A percentile compares a stretch with the other conserved stretches of the same genome.
Conservation (phyloP, 768 basidiomycete genomes). For the Hydnomerulius pinastri region DNA sequence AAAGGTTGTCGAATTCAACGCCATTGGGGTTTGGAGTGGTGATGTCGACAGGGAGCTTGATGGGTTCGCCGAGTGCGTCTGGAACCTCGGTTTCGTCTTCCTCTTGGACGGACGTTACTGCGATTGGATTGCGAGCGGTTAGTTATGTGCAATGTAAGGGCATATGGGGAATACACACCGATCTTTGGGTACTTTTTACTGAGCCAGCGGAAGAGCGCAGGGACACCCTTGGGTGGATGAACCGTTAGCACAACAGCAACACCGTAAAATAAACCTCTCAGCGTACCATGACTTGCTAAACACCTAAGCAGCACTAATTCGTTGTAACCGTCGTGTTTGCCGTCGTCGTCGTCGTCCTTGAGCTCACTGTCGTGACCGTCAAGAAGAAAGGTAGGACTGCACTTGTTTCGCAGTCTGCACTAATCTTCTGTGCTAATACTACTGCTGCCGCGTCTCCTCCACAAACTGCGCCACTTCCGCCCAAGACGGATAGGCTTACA, state of each 20-base stretch:
- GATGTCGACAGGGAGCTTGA: slow-evolving; percentile 79
- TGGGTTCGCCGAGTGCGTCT: slow-evolving; percentile 63
- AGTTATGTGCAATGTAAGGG: not conserved
- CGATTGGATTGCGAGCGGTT: not conserved
- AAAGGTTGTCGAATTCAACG: slow-evolving; percentile 92
- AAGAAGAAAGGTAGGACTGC: too few species aligned
- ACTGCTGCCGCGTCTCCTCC: too few species aligned
- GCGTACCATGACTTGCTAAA: slow-evolving; percentile 22
- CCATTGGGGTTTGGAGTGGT: slow-evolving; percentile 90
- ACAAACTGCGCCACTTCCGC: slow-evolving; percentile 2
- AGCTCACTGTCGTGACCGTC: not conserved
- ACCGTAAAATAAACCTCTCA: not conserved
- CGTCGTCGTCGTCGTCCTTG: slow-evolving; percentile 4
- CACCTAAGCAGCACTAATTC: not conserved
- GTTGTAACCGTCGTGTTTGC: not conserved
- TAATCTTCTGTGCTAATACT: too few species aligned
- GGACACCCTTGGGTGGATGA: slow-evolving; percentile 75
- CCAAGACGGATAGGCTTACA: slow-evolving; percentile 14
- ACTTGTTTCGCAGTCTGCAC: too few species aligned
- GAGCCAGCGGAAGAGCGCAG: slow-evolving; percentile 96
- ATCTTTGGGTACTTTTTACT: slow-evolving; percentile 99
- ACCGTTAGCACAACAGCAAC: slow-evolving; percentile 2
- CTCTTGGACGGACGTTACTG: slow-evolving; percentile 80
- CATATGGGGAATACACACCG: slow-evolving; percentile 47
- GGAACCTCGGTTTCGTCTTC: slow-evolving; percentile 76